Base-by-base conservation (phyloP, 192 early-diverging fungal genomes). In the Coemansia sp. region DNA sequence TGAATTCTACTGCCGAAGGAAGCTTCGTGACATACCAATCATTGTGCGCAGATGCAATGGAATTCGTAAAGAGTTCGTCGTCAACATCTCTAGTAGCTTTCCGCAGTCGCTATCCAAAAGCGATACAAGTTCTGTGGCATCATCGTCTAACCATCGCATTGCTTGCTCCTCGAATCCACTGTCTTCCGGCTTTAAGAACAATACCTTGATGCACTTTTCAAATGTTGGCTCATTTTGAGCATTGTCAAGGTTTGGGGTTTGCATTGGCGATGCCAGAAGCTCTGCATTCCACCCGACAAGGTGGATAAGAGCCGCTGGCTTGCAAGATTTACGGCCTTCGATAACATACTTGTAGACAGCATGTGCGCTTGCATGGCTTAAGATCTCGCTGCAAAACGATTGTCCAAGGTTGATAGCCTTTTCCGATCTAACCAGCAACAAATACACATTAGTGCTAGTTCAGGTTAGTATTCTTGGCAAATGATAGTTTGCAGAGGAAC, bases 241-340 rank as follows among this genome's bases (percentile, higher is more conserved):
- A n/a, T 10, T 14, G 6, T 2, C 34, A 44, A 34, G 16, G 30
- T 34, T 16, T 30, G 4, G 9, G 14, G 12, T 12, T 54, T 38
- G 34, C 44, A 38, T 25, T 19, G 61, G 31, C n/a, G 49, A 49
- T 10, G 74, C 62, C 21, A 56, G 25, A 3, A 81, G 62, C 27
- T 75, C 73, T 14, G 73, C 52, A 34, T 81, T 81, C 78, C 78
- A 81, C 9, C 73, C 78, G 49, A 72, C 73, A 16, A 81, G 47
- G 25, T 75, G 69, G 5, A 81, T 54, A 31, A 81, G 69, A 1
- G 48, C 55, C 5, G 52, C 65, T 1, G 78, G 78, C 38, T 44
- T 65, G 38, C 78, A 75, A 5, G 63, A 58, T 28, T 64, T 58
- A 18, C 69, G 69, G 22, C 68, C 73, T 31, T 81, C 78, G 14